A percentile compares a stretch with the other conserved stretches of the same genome.
Conservation (phyloP, 768 basidiomycete genomes). For the Russula vinacea region DNA sequence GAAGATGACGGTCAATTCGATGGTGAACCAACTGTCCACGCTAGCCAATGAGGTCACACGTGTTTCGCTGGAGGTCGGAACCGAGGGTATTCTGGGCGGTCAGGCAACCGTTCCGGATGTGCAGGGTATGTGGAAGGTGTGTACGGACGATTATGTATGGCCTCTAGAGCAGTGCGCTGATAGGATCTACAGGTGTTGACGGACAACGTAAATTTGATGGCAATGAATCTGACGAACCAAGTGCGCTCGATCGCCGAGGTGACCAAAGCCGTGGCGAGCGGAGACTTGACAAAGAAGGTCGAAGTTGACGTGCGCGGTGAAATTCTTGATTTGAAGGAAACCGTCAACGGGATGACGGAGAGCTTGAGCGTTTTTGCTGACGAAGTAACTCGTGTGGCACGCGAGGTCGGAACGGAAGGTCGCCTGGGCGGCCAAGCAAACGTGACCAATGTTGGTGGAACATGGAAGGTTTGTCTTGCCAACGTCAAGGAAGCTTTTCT, state of each 20-base stretch:
- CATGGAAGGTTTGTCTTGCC: constrained; percentile 65
- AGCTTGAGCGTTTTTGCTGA: constrained; percentile 81
- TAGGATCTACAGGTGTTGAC: constrained; percentile 47
- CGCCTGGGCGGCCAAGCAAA: constrained; percentile 90
- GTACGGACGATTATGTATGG: neutral
- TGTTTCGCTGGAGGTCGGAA: constrained; percentile 89
- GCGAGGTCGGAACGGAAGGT: constrained; percentile 97
- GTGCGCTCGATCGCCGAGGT: constrained; percentile 91
- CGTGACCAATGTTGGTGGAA: constrained; percentile 92
- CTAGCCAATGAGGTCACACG: constrained; percentile 83
- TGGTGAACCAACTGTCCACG: constrained; percentile 70
- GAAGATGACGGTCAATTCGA: constrained; percentile 76
- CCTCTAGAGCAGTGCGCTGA: neutral
- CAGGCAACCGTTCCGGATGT: constrained; percentile 91
- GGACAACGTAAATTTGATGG: constrained; percentile 86
- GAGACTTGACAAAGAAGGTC: constrained; percentile 92
- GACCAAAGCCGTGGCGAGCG: constrained; percentile 91
- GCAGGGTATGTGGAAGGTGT: constrained; percentile 90
- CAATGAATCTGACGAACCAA: constrained; percentile 87
- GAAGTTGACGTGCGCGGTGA: constrained; percentile 90
- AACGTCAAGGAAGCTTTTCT: neutral
- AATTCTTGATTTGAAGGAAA: constrained; percentile 85
- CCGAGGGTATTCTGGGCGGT: constrained; percentile 89
- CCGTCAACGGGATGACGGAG: constrained; percentile 95
- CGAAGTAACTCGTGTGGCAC: constrained; percentile 81